Evolutionary conservation across 2,329 filamentous ascomycete genomes (phyloP), one percentile per base, ranked within the genome.

Genomic region (Cladosporium sp.): DNA sequence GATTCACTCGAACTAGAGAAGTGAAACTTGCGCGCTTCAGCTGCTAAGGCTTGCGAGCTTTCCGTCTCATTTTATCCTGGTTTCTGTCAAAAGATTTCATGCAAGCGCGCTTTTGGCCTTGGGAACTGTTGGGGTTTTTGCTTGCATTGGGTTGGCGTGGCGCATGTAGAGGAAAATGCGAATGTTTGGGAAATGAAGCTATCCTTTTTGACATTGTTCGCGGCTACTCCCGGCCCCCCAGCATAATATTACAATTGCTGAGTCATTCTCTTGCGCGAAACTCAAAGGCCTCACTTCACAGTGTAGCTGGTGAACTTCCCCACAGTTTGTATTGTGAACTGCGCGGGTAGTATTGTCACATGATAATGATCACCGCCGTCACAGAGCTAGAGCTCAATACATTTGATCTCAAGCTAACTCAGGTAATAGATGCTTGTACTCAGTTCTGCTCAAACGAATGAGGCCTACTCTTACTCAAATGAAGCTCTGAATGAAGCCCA

Each of bases 1-100:
- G 85, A 79, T 97, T 78, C 92, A 90, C 76, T 82, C 85, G 57
- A 83, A 80, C 71, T 89, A 73, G 69, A 58, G n/a, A 24, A 55
- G 52, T 14, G 52, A 32, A n/a, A 2, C n/a, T 21, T 62, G 28
- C 18, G 32, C 12, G 59, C 36, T 60, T 60, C 30, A 8, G 3
- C 32, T 21, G 26, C n/a, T 28, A 24, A 32, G 47, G 59, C 28
- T 34, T 59, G 34, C 28, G 52, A 55, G 34, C 57, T 12, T 32
- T 18, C 47, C 12, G 38, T 41, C 15, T 59, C 12, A 18, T 59
- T 47, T 59, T 4, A 38, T 41, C 15, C 36, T 4, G 24, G 28
- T 59, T 59, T 59, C 12, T 52, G 52, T 32, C 52, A 32, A 34
- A 12, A 55, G 2, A 34, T 34, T 55, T 32, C 30, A n/a, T 18